Conservation (phyloP, 75 land plant species). For the Isoetes taiwanensis region DNA sequence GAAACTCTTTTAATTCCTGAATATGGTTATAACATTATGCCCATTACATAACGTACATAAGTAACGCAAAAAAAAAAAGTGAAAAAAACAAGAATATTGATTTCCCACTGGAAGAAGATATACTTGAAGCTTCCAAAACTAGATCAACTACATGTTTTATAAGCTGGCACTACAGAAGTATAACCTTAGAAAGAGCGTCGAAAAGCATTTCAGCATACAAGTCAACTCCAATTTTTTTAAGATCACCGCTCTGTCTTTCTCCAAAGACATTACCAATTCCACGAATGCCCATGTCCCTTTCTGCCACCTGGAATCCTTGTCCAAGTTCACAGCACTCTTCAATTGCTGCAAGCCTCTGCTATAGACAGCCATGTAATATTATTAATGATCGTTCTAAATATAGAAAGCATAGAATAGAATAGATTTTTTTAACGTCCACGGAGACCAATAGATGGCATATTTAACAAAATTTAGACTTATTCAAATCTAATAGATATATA, state of each 20-base stretch:
- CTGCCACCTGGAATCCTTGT: constrained; percentile 90
- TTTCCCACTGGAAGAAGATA: not conserved
- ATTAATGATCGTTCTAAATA: too few species aligned
- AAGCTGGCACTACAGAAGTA: not conserved
- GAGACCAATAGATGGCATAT: too few species aligned
- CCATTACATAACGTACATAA: not conserved
- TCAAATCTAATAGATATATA: too few species aligned
- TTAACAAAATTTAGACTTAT: too few species aligned
- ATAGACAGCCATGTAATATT: too few species aligned
- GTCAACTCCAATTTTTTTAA: constrained; percentile 89
- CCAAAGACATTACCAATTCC: constrained; percentile 98
- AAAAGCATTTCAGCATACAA: constrained; percentile 97
- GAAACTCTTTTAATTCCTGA: not conserved
- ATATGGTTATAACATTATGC: not conserved
- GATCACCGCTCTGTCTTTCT: constrained; percentile 95
- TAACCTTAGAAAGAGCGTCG: constrained; percentile 89
- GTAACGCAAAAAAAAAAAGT: too few species aligned
- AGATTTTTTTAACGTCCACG: too few species aligned
- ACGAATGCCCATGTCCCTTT: constrained; percentile 91
- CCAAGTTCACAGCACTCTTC: constrained; percentile 86
- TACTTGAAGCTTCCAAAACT: too few species aligned
- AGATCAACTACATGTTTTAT: not conserved
- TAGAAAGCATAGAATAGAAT: too few species aligned
- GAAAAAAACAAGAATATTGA: not conserved
- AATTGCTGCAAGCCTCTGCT: constrained; percentile 89